Conservation (phyloP, 331 rosid genomes). For the Acacia concinna region DNA sequence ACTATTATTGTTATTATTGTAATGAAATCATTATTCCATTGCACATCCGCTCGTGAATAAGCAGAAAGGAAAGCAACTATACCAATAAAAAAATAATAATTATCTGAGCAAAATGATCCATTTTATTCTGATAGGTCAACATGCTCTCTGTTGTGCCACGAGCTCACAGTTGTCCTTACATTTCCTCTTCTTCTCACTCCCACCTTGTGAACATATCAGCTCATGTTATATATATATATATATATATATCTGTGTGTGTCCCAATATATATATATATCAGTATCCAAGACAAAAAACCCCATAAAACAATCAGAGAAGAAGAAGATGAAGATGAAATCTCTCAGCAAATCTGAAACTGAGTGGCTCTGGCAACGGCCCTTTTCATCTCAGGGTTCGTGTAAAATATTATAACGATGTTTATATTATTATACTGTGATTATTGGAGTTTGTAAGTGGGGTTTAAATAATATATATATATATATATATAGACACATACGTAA, state of each 20-base stretch:
- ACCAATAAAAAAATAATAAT: neutral
- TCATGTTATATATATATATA: neutral
- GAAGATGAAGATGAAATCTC: neutral
- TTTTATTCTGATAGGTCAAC: conserved; percentile 39
- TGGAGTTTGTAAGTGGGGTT: neutral
- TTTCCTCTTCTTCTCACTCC: neutral
- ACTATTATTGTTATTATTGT: neutral
- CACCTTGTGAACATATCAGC: conserved; percentile 24
- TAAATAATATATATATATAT: neutral
- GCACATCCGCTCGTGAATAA: conserved; percentile 30
- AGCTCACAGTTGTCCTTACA: conserved; percentile 40
- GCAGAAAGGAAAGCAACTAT: conserved; percentile 7
- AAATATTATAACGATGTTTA: neutral
- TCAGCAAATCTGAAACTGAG: neutral
- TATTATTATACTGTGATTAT: neutral
- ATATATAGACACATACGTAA: neutral
- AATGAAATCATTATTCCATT: neutral
- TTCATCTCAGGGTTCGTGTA: neutral
- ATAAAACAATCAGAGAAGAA: neutral
- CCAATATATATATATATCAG: neutral
- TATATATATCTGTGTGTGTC: neutral
- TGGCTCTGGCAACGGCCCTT: neutral
- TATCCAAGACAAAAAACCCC: neutral
- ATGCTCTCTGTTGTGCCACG: conserved; percentile 36
- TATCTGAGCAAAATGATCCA: conserved; percentile 17